Evolutionary conservation across 805 yeast genomes (phyloP), one percentile per base, ranked within the genome.

Genomic region (Suhomyces emberorum): DNA sequence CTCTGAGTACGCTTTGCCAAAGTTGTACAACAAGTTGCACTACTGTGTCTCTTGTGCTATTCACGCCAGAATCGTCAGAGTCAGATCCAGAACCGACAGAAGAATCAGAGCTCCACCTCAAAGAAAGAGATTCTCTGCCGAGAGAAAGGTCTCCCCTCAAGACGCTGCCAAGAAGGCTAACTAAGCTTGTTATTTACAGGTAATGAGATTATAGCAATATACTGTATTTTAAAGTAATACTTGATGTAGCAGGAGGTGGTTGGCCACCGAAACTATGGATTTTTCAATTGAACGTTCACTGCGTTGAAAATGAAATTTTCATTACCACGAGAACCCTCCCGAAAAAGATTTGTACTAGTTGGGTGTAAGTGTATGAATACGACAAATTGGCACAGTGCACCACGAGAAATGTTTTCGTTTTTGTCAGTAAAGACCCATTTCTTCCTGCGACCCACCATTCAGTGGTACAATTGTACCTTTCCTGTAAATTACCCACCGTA

Each of bases 41-140:
- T 93, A 93, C 93, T 93, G 99, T 84, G 93, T 93, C 62, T 93
- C 98, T 51, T 93, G 99, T 78, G 99, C 99, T 63, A 91, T 93
- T 63, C 99, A 93, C 83, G 95, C 96, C 76, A 93, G 96, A 88
- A 86, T 93, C 64, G 98, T 93, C 68, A 93, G 99, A 81, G 99
- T 93, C 61, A 93, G 99, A 83, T 93, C 98, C 55, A 86, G 98
- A 81, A 78, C 83, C 60, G 95, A 89, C 81, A 93, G 99, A 83
- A 91, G 93, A 77, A 73, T 85, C 77, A 89, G 99, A 83, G 67
- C 98, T 73, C 98, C 99, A 55, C 99, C 99, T 61, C 89, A 81
- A 68, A 89, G 99, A 77, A 96, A 83, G 76, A 91, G 98, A 81
- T 93, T 86, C 88, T 85, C 81, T 86, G 79, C 81, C 66, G 96